Evolutionary conservation across 1,284 basidiomycete genomes (phyloP).

Genomic region (Heterobasidion irregulare): DNA sequence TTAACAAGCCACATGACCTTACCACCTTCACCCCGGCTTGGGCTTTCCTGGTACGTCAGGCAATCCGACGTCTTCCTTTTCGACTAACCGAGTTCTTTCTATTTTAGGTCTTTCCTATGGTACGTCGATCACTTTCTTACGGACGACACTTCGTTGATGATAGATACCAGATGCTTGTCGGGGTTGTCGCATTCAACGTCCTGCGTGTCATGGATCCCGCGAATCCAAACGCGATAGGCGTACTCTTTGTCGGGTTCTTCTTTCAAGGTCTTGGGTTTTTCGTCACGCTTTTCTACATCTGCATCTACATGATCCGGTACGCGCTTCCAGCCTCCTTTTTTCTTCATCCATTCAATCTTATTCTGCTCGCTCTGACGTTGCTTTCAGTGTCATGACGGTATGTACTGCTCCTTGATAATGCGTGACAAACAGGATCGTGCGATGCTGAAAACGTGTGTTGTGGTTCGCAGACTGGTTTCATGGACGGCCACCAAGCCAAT

Average conservation of each 20-base stretch:
- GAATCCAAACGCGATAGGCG: conserved; percentile 30
- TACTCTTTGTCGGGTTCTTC: conserved; percentile 36
- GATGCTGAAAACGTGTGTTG: too few relatives aligned
- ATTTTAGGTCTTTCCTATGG: conserved; percentile 36
- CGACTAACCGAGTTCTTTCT: too few relatives aligned
- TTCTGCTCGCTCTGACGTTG: conserved; percentile 1
- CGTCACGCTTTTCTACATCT: conserved; percentile 43
- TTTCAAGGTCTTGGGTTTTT: conserved; percentile 43
- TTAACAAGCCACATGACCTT: conserved; percentile 38
- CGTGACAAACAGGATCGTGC: too few relatives aligned
- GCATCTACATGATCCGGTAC: conserved; percentile 39
- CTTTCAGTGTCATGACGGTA: conserved; percentile 33
- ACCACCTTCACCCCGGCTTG: conserved; percentile 37
- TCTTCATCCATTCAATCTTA: conserved; percentile 2
- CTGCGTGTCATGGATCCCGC: conserved; percentile 28
- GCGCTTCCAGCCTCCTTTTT: conserved; percentile 7
- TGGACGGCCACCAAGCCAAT: conserved; percentile 41
- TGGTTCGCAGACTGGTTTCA: conserved; percentile 31
- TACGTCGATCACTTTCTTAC: conserved; percentile 7
- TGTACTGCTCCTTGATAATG: not conserved
- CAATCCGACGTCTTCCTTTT: not conserved
- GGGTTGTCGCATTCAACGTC: conserved; percentile 39
- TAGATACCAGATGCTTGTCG: conserved; percentile 36
- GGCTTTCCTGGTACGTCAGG: conserved; percentile 32
- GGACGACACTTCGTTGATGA: not conserved